phyloP scores from a whole-genome alignment of 805 yeast species.

The Candida germanica region DNA sequence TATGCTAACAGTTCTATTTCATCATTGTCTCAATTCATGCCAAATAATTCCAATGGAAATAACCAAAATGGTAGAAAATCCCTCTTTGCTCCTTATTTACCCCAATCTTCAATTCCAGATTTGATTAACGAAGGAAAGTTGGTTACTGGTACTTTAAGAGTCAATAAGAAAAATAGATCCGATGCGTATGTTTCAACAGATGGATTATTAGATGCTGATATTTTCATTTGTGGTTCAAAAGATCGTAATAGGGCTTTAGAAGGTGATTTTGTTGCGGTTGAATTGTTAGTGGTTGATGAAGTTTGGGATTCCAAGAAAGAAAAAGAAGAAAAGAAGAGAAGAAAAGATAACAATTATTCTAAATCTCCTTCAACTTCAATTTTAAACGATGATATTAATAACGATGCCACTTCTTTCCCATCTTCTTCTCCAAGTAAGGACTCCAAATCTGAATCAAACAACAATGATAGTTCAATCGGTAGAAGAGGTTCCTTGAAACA shows the following conservation, averaged over 20 bases:
- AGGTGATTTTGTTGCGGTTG: constrained; percentile 95
- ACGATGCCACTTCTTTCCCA: constrained; percentile 66
- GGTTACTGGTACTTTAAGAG: constrained; percentile 90
- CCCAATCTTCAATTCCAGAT: constrained; percentile 89
- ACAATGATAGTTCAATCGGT: constrained; percentile 37
- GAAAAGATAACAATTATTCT: constrained; percentile 59
- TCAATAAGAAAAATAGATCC: constrained; percentile 92
- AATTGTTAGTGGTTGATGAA: constrained; percentile 89
- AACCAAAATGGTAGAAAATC: constrained; percentile 62
- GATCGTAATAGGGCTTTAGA: constrained; percentile 97
- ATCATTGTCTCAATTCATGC: constrained; percentile 37
- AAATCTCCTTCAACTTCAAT: constrained; percentile 33
- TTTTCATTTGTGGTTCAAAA: constrained; percentile 96
- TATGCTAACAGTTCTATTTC: constrained; percentile 57
- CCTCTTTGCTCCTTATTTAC: constrained; percentile 91
- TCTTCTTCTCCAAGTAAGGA: constrained; percentile 28
- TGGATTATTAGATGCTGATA: constrained; percentile 92
- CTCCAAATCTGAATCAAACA: constrained; percentile 27
- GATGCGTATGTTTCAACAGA: constrained; percentile 99
- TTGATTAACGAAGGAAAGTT: constrained; percentile 84
- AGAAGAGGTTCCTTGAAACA: constrained; percentile 91
- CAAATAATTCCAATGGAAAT: constrained; percentile 23
- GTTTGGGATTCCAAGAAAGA: constrained; percentile 97
- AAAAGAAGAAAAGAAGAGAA: constrained; percentile 93
- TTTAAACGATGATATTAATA: constrained; percentile 67